Evolutionary conservation across 73 alveolate genomes (phyloP), one percentile per base, ranked within the genome.

Genomic region (Paramecium bursaria): DNA sequence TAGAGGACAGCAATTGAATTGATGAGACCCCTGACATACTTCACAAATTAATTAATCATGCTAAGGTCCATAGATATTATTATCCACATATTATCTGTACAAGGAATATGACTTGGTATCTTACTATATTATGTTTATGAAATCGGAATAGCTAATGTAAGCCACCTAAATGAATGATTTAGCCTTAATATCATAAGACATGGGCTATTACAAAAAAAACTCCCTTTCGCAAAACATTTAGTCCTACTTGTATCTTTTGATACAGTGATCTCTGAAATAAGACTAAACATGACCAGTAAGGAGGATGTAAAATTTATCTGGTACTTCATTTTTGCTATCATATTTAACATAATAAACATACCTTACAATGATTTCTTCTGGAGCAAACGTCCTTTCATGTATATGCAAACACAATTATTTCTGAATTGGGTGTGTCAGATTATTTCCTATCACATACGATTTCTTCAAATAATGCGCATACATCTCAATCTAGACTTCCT

Each of bases 341-440:
- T 57, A 1, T 30, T 57, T 30, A 57, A 57, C 49, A 35, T 39
- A 67, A 19, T 2, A 15, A 25, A 11, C 14, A 5, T 67, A 67
- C 82, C 44, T 67, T 39, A 67, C 10, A 15, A 67, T 31, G 0
- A 67, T 22, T 67, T 67, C 82, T 42, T 67, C 82, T 21, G 57
- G 82, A 35, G 57, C 82, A 67, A 25, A 60, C 0, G 79, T 60
- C 35, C 53, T 60, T 60, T 60, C 79, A 60, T 67, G 60, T 25
- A 67, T 23, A 3, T 47, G 21, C 7, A 15, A 42, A 42, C 82
- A 67, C 7, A 67, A 15, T 19, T 67, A 21, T 13, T 33, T 39
- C 2, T 39, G 5, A 1, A 42, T 67, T 0, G 33, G 60, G 44
- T 67, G 47, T 9, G 31, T 25, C 10, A 67, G 23, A 67, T 67